phyloP scores from a whole-genome alignment of 1,284 basidiomycete species.

The Afroboletus lepidellus region DNA sequence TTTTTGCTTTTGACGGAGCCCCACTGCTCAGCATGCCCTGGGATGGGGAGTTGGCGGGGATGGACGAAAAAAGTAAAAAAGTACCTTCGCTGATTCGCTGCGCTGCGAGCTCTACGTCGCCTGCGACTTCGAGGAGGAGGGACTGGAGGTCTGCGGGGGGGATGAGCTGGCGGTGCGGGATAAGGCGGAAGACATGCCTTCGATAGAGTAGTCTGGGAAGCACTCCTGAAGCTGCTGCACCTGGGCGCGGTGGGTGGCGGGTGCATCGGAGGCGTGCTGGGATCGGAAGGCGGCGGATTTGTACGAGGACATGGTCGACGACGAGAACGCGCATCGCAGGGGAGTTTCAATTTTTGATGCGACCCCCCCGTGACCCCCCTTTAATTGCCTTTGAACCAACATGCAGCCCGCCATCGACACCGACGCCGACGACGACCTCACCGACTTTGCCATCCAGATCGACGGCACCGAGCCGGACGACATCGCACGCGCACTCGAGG shows the following conservation, averaged over 20 bases:
- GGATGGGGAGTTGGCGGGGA: constrained; percentile 10
- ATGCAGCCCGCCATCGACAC: constrained; percentile 20
- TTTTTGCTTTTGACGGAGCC: constrained; percentile 86
- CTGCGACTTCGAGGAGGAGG: constrained; percentile 68
- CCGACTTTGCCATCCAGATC: constrained; percentile 16
- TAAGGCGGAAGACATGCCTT: constrained; percentile 48
- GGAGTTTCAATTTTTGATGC: constrained; percentile 34
- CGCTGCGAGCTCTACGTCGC: constrained; percentile 74
- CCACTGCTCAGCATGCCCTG: constrained; percentile 83
- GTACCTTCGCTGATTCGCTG: constrained; percentile 79
- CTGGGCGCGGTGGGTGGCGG: constrained; percentile 49
- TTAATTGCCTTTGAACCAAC: constrained; percentile 16
- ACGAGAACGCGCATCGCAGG: not conserved
- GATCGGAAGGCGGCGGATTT: constrained; percentile 47
- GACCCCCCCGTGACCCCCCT: constrained; percentile 25
- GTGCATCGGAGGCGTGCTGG: constrained; percentile 35
- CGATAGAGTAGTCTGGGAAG: constrained; percentile 76
- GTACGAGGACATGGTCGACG: constrained; percentile 45
- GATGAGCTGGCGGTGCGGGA: constrained; percentile 18
- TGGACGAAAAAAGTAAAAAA: constrained; percentile 14
- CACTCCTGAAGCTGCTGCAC: constrained; percentile 69
- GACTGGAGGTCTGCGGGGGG: constrained; percentile 65
- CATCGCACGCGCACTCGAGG: constrained; percentile 60
- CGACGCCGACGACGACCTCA: constrained; percentile 27
- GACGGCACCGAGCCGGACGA: constrained; percentile 42